Base-by-base conservation (phyloP, 2,329 filamentous ascomycete genomes). In the Aureobasidium sp. region DNA sequence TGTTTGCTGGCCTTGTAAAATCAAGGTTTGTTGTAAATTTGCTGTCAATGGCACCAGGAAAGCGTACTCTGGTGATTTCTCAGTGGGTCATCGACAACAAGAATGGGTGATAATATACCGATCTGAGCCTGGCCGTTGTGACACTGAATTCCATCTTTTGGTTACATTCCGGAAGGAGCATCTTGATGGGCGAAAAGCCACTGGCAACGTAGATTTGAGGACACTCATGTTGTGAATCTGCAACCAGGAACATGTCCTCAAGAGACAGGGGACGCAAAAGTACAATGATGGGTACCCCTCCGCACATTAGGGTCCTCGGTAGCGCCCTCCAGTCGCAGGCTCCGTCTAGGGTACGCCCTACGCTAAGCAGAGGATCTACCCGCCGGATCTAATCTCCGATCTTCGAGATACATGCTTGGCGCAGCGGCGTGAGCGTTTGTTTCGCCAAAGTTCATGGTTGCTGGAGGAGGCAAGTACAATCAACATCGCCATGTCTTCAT, bases 1-100 rank as follows among this genome's bases (percentile, higher is more conserved):
- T 83, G 58, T 86, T 83, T 44, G 86, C 82, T 0, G 92, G 89
- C 54, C 84, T 83, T 61, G 90, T 84, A 75, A 96, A 97, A 44
- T 82, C 79, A 74, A 97, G 86, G 0, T 81, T 80, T 66, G 84
- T 87, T 5, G 90, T 96, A 75, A 99, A 99, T 65, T 90, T 90
- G 73, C 91, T 96, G 74, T 97, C 93, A 57, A 97, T 81, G 0
- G 94, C 94, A n/a, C 94, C 94, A 0, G 94, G 94, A 68, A 99
- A 99, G 61, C 84, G 78, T 12, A 85, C 80, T 62, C 82, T 85
- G 42, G 8, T 12, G 0, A 27, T 5, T 0, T 56, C 22, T 65
- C 29, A 64, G 63, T 61, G 35, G 29, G 60, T 37, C 7, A 2
- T 14, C 22, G 7, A 49, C 22, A 35, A 9, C 14, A 35, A 29